phyloP scores from a whole-genome alignment of 2,329 filamentous ascomycete species.

The Neofusicoccum parvum region DNA sequence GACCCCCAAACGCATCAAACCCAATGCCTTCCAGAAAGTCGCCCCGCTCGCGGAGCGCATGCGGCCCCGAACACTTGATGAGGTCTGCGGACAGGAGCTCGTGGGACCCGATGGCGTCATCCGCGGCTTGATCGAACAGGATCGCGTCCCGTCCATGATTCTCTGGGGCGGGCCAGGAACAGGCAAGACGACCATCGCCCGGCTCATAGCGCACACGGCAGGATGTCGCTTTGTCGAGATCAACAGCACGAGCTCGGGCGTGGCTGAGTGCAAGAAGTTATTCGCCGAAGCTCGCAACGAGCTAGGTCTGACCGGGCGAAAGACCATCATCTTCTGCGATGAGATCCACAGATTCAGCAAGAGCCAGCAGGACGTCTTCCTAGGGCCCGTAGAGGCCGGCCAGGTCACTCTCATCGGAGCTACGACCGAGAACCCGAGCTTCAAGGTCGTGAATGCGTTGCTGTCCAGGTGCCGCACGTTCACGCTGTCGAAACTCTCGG shows the following conservation, averaged over 20 bases:
- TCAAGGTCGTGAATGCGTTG: constrained; percentile 86
- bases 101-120: constrained; percentile 84
- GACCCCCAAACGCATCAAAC: constrained; percentile 62
- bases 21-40: constrained; percentile 61
- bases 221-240: constrained; percentile 91
- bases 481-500: constrained; percentile 73
- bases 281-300: constrained; percentile 85
- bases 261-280: constrained; percentile 89
- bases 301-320: constrained; percentile 76
- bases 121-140: constrained; percentile 80
- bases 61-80: constrained; percentile 80
- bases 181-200: constrained; percentile 88
- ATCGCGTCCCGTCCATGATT: constrained; percentile 91
- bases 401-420: constrained; percentile 91
- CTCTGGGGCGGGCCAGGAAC: constrained; percentile 84
- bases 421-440: constrained; percentile 95
- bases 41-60: constrained; percentile 92
- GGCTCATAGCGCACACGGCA: constrained; percentile 81
- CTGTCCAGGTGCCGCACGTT: constrained; percentile 90
- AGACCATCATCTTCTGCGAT: constrained; percentile 96
- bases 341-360: constrained; percentile 94
- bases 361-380: constrained; percentile 90
- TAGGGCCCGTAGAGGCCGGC: constrained; percentile 88
- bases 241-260: constrained; percentile 86
- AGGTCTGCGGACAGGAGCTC: constrained; percentile 88